Conservation (phyloP, 805 yeast species). For the Sporopachydermia quercuum region DNA sequence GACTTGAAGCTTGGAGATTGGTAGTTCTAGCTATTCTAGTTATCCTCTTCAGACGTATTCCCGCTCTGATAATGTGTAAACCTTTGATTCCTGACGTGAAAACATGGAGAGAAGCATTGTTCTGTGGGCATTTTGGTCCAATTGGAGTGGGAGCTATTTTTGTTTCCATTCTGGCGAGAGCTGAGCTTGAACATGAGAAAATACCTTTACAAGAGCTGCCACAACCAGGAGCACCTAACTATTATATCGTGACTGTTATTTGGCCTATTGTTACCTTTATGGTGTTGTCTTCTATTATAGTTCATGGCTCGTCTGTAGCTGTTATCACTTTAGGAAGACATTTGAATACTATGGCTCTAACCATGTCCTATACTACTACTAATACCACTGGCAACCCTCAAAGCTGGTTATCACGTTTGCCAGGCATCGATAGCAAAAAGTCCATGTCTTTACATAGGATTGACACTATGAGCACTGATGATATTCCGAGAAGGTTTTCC, state of each 20-base stretch:
- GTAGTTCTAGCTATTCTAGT: constrained; percentile 61
- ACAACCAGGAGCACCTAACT: constrained; percentile 30
- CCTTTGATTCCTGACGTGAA: constrained; percentile 78
- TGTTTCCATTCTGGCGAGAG: constrained; percentile 67
- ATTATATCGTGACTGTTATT: constrained; percentile 42
- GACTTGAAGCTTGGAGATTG: constrained; percentile 67
- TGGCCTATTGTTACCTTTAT: constrained; percentile 82
- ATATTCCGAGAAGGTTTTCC: constrained; percentile 8
- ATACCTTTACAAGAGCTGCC: constrained; percentile 45
- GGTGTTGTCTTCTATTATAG: constrained; percentile 67
- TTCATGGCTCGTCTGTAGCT: constrained; percentile 87
- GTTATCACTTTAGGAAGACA: constrained; percentile 67
- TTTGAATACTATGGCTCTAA: constrained; percentile 80
- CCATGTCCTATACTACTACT: constrained; percentile 74
- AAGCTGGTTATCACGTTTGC: constrained; percentile 77
- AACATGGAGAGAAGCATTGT: constrained; percentile 86
- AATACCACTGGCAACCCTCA: constrained; percentile 47
- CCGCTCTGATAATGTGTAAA: constrained; percentile 61
- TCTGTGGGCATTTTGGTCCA: constrained; percentile 94
- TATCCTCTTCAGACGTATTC: constrained; percentile 64
- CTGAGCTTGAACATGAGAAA: constrained; percentile 45
- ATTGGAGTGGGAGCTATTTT: constrained; percentile 91
- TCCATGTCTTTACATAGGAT: constrained; percentile 72
- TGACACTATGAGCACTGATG: constrained; percentile 42
- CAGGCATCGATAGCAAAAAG: constrained; percentile 54